These are phyloP conservation scores for Penicillium griseofulvum DNA, from an alignment of 2,329 filamentous ascomycete species.

Conservation along the genomic window DNA sequence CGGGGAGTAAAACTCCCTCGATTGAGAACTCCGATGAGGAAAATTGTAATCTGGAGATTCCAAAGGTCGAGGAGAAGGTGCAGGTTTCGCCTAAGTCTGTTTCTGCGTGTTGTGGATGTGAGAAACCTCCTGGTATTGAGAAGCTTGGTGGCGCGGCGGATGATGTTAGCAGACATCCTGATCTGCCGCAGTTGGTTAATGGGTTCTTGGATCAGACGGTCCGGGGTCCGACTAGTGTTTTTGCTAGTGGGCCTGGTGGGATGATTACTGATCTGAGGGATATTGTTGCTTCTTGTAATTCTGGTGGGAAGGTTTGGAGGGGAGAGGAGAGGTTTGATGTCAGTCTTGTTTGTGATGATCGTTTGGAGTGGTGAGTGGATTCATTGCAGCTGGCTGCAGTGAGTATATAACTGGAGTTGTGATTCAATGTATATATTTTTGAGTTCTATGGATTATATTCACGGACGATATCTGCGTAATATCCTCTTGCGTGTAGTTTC, in stretches of 20 bases:
- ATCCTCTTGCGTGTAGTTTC: no score
- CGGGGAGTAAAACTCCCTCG: slow-evolving; percentile 3
- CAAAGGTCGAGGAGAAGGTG: slow-evolving; percentile 9
- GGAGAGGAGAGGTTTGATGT: slow-evolving; percentile 59
- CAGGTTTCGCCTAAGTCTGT: neutral
- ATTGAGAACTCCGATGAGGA: neutral
- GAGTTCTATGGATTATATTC: neutral
- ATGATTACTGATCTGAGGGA: slow-evolving; percentile 60
- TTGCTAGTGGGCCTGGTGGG: slow-evolving; percentile 59
- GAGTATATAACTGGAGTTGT: neutral
- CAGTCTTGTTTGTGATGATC: slow-evolving; percentile 58
- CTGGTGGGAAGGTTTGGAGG: slow-evolving; percentile 55
- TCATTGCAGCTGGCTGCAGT: neutral
- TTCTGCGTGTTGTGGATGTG: slow-evolving; percentile 12
- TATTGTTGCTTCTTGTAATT: slow-evolving; percentile 56
- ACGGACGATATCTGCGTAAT: no score
- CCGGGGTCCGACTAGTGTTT: slow-evolving; percentile 53
- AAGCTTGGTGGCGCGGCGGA: slow-evolving; percentile 19
- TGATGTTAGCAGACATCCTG: slow-evolving; percentile 24
- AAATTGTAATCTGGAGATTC: slow-evolving; percentile 4
- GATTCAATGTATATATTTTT: slow-evolving; percentile 2
- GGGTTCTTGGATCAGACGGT: slow-evolving; percentile 47
- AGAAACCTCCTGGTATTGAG: slow-evolving; percentile 7
- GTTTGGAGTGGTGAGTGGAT: slow-evolving; percentile 41
- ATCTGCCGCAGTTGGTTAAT: slow-evolving; percentile 48